Evolutionary conservation across 2,329 filamentous ascomycete species (phyloP), one percentile per base, ranked within the genome.

Genomic region (Pseudopyrenochaeta lycopersici): DNA sequence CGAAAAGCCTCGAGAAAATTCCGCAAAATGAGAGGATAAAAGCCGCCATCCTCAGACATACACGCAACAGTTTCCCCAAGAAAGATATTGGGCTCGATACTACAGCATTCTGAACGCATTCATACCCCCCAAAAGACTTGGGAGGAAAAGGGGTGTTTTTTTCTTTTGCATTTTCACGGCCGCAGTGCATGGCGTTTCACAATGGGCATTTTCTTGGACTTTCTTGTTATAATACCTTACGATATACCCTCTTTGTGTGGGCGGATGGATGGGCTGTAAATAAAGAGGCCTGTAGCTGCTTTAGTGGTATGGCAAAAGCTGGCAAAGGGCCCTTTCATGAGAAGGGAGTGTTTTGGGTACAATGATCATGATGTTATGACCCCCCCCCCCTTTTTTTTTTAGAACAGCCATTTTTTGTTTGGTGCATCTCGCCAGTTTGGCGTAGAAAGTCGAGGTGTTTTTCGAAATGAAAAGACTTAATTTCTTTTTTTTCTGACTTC

Each of bases 1-100:
- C 56, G 69, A 46, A 62, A 61, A 15, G 69, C 67, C 6, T 64
- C 59, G 6, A 61, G 64, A 30, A 55, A 60, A 21, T 71, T 72
- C 18, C 53, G 66, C 38, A 58, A 57, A 21, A 64, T 67, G 64
- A 52, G 53, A 48, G 63, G 52, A 56, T 52, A 59, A 58, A 31
- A 33, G 20, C 9, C 30, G 38, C 33, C 23, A 27, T 27, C 23
- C 23, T 27, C 23, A 27, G 4, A 27, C n/a, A 27, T 5, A 27
- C 4, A 27, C 4, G 9, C 23, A 27, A 27, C 23, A 27, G 23
- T 5, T 27, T 9, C 9, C 23, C 9, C 23, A 27, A 27, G 23
- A 27, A n/a, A n/a, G n/a, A 27, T 27, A 27, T 27, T 27, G 23
- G 23, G 23, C n/a, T n/a, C 4, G 23, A 27, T 27, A 9, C 23